These are phyloP conservation scores for Grifola frondosa DNA, from an alignment of 1,284 basidiomycete species.

Conservation along the genomic window DNA sequence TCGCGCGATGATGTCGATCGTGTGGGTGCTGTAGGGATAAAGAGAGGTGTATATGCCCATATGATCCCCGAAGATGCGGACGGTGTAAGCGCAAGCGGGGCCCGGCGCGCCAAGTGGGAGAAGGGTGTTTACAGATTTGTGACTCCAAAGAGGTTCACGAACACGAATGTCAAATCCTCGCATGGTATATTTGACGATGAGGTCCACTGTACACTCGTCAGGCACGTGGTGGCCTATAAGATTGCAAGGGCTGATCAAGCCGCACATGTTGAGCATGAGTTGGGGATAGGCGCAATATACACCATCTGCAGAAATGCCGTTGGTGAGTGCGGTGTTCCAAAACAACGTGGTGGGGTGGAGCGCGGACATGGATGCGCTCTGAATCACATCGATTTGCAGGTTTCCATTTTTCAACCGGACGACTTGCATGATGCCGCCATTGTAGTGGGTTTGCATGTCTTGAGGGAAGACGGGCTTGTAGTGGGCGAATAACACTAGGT, in stretches of 20 bases:
- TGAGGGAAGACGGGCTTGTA: too few relatives aligned
- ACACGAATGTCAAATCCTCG: neutral
- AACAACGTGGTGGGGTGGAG: neutral
- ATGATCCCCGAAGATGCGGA: neutral
- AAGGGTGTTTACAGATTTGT: too few relatives aligned
- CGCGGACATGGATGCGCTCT: neutral
- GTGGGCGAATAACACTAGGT: neutral
- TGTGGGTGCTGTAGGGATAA: neutral
- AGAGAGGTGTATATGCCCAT: neutral
- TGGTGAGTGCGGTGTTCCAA: neutral
- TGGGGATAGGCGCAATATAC: slow-evolving; percentile 1
- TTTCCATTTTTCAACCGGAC: neutral
- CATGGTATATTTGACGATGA: neutral
- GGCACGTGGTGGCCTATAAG: neutral
- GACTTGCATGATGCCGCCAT: neutral
- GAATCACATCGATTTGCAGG: neutral
- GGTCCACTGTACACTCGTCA: neutral
- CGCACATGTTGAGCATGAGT: neutral
- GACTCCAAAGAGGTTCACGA: neutral
- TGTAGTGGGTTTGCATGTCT: too few relatives aligned
- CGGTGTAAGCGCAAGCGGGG: neutral
- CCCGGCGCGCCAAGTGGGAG: neutral
- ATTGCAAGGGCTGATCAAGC: neutral
- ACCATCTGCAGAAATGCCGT: neutral
- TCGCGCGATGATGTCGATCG: too few relatives aligned